Evolutionary conservation across 2,329 filamentous ascomycete genomes (phyloP).

Genomic region (Hirsutella rhossiliensis): DNA sequence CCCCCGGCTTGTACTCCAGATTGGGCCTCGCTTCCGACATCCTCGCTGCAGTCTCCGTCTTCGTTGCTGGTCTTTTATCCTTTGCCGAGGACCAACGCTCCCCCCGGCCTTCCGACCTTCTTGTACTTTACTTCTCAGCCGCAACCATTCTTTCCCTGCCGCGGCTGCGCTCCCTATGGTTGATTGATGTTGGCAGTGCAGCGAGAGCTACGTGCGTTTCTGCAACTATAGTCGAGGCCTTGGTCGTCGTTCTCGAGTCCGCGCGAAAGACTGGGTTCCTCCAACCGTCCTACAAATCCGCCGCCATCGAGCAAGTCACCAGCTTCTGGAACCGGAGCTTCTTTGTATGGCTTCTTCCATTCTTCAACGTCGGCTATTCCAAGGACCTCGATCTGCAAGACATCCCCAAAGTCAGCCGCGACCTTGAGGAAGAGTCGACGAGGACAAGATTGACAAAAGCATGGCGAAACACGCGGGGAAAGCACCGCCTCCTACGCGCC

Average conservation of each 20-base stretch:
- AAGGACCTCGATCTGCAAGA: background rate
- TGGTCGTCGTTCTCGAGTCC: background rate
- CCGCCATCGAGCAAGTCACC: background rate
- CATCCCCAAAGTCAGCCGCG: background rate
- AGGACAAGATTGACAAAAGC: background rate
- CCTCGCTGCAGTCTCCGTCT: background rate
- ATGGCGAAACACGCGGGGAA: background rate
- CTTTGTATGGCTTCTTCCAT: background rate
- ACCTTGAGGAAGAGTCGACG: background rate
- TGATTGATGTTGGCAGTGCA: background rate
- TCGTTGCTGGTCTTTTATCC: background rate
- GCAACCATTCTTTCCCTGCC: background rate
- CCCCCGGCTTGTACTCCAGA: background rate
- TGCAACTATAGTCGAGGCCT: background rate
- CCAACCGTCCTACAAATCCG: background rate
- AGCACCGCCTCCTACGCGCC: conserved; percentile 1
- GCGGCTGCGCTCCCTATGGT: background rate
- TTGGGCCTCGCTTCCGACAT: background rate
- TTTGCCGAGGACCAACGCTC: conserved; percentile 1
- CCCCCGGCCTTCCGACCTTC: background rate
- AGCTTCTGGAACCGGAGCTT: conserved; percentile 1
- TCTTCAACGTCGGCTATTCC: background rate
- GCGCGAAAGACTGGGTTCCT: background rate
- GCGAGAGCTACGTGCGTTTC: background rate
- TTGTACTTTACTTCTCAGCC: conserved; percentile 1